phyloP scores from a whole-genome alignment of 2,329 filamentous ascomycete genomes.

The Phaeosphaeria sp. region DNA sequence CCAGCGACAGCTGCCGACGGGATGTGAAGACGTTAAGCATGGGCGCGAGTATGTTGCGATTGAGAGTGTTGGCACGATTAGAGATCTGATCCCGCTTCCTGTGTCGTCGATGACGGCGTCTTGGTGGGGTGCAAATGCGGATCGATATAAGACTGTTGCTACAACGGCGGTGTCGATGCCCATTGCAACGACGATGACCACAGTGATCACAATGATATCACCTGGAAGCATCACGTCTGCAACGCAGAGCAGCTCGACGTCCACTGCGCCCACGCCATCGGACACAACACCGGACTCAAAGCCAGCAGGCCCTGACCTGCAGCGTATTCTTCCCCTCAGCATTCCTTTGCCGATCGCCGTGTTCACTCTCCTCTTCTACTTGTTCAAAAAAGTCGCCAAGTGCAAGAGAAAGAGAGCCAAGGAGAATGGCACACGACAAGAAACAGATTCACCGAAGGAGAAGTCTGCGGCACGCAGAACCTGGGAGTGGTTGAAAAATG shows the following conservation, averaged over 20 bases:
- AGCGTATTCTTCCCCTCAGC: too few species aligned
- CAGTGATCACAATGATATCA: background rate
- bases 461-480: too few species aligned
- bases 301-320: too few species aligned
- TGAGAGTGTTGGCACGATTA: background rate
- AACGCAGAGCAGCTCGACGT: background rate
- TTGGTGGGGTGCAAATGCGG: slow-evolving; percentile 1
- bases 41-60: background rate
- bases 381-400: too few species aligned
- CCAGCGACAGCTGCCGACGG: background rate
- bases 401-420: too few species aligned
- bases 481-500: too few species aligned
- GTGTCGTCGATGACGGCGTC: background rate
- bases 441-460: too few species aligned
- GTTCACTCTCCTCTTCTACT: too few species aligned
- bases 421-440: too few species aligned
- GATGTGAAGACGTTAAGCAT: slow-evolving; percentile 1
- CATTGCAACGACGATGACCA: background rate
- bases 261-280: background rate
- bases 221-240: background rate
- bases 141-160: background rate
- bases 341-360: too few species aligned
- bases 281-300: too few species aligned
- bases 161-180: background rate
- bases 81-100: slow-evolving; percentile 2